phyloP scores from a whole-genome alignment of 2,329 filamentous ascomycete genomes.

The Diaporthe aspalathi region DNA sequence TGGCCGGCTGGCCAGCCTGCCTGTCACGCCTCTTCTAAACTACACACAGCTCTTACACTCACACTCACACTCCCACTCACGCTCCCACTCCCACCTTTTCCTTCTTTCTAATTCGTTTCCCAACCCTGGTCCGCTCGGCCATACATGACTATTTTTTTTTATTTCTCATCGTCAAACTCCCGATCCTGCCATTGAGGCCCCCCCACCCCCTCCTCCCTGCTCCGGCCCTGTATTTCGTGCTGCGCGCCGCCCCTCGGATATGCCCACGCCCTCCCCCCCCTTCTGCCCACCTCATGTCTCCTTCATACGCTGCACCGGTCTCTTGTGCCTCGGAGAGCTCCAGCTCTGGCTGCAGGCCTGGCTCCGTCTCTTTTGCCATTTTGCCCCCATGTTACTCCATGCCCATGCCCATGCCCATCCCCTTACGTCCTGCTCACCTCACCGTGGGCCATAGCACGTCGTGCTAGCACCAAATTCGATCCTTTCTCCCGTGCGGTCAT shows the following conservation, averaged over 20 bases:
- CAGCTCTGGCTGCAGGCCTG: constrained; percentile 42
- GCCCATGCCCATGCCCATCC: no score
- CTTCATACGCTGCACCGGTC: constrained; percentile 34
- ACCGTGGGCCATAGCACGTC: constrained; percentile 33
- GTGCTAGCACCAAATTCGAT: constrained; percentile 39
- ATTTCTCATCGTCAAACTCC: constrained; percentile 24
- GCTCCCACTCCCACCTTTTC: background rate
- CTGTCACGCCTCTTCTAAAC: no score
- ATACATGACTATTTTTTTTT: constrained; percentile 34
- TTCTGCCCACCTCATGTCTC: constrained; percentile 35
- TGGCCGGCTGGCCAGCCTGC: constrained; percentile 30
- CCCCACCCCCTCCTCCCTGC: constrained; percentile 8
- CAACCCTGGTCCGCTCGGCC: constrained; percentile 35
- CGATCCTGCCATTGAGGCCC: background rate
- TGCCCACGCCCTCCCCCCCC: constrained; percentile 32
- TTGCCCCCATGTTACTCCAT: constrained; percentile 37
- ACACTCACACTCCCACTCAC: background rate
- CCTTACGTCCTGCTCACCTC: constrained; percentile 35
- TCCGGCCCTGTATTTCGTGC: constrained; percentile 37
- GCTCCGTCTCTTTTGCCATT: constrained; percentile 40
- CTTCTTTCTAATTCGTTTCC: constrained; percentile 23
- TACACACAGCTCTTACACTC: background rate
- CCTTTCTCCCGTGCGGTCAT: constrained; percentile 37
- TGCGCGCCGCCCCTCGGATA: constrained; percentile 38
- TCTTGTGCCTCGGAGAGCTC: constrained; percentile 42